These are phyloP conservation scores for Amorphotheca resinae DNA, from an alignment of 495 filamentous ascomycete genomes.

Conservation along the genomic window DNA sequence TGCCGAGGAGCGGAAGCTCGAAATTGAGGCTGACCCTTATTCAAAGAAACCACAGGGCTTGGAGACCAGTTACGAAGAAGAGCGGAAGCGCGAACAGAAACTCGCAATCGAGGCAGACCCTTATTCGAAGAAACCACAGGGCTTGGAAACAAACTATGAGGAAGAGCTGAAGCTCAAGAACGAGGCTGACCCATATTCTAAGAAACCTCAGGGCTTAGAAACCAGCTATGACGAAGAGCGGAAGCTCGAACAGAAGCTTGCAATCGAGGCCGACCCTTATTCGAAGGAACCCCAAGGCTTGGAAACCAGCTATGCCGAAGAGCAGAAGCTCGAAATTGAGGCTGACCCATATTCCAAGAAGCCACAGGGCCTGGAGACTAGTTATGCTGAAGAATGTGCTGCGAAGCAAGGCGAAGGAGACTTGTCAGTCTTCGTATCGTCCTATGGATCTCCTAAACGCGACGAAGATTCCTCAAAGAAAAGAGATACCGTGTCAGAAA, in stretches of 20 bases:
- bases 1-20: background rate
- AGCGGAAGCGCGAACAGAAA: background rate
- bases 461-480: background rate
- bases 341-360: background rate
- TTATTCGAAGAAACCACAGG: background rate
- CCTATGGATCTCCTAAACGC: background rate
- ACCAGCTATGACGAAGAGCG: background rate
- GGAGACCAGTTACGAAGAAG: background rate
- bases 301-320: background rate
- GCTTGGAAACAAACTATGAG: background rate
- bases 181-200: background rate
- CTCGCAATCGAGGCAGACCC: background rate
- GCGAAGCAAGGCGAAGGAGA: conserved; percentile 19
- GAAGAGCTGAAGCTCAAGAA: background rate
- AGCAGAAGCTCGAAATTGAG: background rate
- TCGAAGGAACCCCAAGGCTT: background rate
- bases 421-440: conserved; percentile 4
- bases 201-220: background rate
- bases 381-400: background rate
- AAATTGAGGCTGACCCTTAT: background rate
- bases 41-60: background rate
- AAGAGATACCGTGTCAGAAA: background rate
- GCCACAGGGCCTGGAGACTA: background rate
- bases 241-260: background rate
- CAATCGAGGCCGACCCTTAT: background rate